Evolutionary conservation across 2,329 filamentous ascomycete species (phyloP).

Genomic region (Verticillium klebahnii): DNA sequence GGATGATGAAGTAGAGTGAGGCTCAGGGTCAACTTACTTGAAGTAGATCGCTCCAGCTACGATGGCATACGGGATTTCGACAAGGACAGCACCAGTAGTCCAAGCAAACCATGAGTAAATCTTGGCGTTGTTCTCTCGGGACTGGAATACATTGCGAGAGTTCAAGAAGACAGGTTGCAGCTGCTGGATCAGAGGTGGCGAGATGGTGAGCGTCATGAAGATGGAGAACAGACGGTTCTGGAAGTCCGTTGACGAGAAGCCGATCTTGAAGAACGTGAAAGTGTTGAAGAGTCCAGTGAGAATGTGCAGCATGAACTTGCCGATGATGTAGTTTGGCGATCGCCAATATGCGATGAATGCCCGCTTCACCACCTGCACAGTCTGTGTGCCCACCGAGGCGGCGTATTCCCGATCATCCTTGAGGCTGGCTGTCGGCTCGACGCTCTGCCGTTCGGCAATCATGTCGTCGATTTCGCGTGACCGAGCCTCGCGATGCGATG

Average conservation of each 20-base stretch:
- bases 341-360: conserved; percentile 62
- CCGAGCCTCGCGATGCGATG: conserved; percentile 40
- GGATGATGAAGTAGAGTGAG: too few relatives aligned
- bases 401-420: conserved; percentile 58
- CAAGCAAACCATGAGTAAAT: conserved; percentile 76
- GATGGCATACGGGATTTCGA: conserved; percentile 66
- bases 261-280: conserved; percentile 65
- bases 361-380: conserved; percentile 48
- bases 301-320: conserved; percentile 59
- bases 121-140: conserved; percentile 70
- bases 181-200: conserved; percentile 71
- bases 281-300: conserved; percentile 63
- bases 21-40: not conserved
- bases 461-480: conserved; percentile 48
- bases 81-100: conserved; percentile 59
- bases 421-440: conserved; percentile 29
- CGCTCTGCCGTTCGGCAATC: conserved; percentile 36
- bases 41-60: conserved; percentile 63
- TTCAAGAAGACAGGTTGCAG: conserved; percentile 68
- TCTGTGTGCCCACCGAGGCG: conserved; percentile 52
- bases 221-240: conserved; percentile 70
- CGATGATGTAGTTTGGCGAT: conserved; percentile 56
- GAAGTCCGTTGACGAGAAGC: conserved; percentile 54
- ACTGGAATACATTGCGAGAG: conserved; percentile 63
- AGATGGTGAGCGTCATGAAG: conserved; percentile 74